Base-by-base conservation (phyloP, 495 filamentous ascomycete species). In the Lasiosphaeriaceae sp. region DNA sequence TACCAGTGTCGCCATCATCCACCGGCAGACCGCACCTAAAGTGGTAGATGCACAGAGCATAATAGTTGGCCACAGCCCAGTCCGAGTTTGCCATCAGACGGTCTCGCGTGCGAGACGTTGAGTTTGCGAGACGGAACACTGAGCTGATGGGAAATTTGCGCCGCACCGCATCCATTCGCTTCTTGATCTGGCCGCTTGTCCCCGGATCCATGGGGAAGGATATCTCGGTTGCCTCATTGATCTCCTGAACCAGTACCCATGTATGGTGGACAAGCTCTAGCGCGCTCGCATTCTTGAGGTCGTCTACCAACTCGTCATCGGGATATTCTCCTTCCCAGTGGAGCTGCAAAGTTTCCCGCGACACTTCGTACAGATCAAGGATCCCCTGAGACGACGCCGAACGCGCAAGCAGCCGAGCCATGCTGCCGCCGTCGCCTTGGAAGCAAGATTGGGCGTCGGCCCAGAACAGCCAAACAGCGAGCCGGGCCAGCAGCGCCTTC, bases 31-130 rank as follows among this genome's bases (percentile, higher is more conserved):
- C 52, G 2, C 66, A 56, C 11, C 78, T 69, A 29, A 74, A 77
- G 47, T 77, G 70, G 44, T 76, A 72, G 3, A 81, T 60, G 2
- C 72, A 60, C 45, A 77, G 69, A 2, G 71, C 71, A 47, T 79
- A 75, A 44, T 76, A 79, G 19, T 70, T 72, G 43, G 66, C 70
- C 7, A 76, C 75, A 22, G 72, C 77, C 71, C 77, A 77, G 31
- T 77, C 74, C 23, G 78, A 71, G n/a, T 77, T 81, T 55, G 73
- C 68, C 20, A 77, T 59, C 3, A 74, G 71, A 19, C 78, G 72
- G 22, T 57, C 54, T 22, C 76, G 69, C 22, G 67, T 66, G 3
- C 69, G 65, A 8, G 66, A 46, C 20, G 70, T 56, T 16, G 74
- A 74, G 11, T 76, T 70, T 1, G 66, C 63, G 23, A 69, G 71